These are phyloP conservation scores for Scutellaria galericulata DNA, from an alignment of 257 asterid species.

Conservation along the genomic window DNA sequence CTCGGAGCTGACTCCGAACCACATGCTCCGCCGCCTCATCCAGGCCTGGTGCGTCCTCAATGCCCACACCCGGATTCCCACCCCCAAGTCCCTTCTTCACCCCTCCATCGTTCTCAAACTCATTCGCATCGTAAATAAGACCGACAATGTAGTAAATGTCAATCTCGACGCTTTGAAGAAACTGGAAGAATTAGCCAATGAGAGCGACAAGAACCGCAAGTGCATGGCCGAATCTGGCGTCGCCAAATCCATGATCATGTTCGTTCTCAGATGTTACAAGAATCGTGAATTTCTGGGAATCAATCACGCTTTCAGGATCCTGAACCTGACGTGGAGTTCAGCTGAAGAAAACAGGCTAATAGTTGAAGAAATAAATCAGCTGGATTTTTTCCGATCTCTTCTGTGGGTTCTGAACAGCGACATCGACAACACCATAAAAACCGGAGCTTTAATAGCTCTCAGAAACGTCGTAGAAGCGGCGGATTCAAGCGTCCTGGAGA, in stretches of 20 bases:
- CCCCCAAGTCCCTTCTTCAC: constrained; percentile 64
- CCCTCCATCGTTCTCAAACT: constrained; percentile 55
- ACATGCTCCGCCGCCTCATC: constrained; percentile 79
- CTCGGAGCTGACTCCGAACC: constrained; percentile 79
- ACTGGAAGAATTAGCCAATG: constrained; percentile 52
- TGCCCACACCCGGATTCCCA: constrained; percentile 70
- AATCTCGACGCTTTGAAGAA: constrained; percentile 45
- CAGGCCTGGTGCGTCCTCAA: constrained; percentile 84
- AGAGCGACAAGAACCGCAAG: constrained; percentile 54
- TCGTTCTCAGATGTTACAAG: constrained; percentile 44
- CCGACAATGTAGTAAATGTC: background rate
- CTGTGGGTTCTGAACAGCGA: constrained; percentile 49
- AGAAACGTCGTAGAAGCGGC: constrained; percentile 40
- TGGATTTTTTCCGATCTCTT: constrained; percentile 49
- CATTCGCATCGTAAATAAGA: constrained; percentile 44
- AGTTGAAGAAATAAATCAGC: constrained; percentile 40
- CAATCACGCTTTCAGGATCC: constrained; percentile 54
- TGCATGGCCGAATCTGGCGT: constrained; percentile 70
- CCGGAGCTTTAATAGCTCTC: constrained; percentile 48
- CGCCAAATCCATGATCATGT: constrained; percentile 49
- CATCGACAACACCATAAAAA: constrained; percentile 34
- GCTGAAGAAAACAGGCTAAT: constrained; percentile 46
- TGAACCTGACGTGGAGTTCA: constrained; percentile 59
- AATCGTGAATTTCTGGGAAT: constrained; percentile 47
- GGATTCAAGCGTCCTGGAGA: constrained; percentile 39